Conservation (phyloP, 2,329 filamentous ascomycete genomes). For the Thermomyces lanuginosus region DNA sequence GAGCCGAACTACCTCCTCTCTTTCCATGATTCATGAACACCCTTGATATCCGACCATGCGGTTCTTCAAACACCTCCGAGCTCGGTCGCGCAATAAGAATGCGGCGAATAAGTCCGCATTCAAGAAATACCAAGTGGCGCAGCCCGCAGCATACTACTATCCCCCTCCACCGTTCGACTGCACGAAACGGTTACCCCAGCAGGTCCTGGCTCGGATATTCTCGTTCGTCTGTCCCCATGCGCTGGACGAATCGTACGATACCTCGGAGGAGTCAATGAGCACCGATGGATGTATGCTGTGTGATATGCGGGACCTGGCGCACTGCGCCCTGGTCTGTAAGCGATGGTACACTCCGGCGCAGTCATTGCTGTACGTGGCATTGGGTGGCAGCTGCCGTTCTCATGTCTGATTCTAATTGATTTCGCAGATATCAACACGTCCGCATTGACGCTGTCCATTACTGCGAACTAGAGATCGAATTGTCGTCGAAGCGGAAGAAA, state of each 20-base stretch:
- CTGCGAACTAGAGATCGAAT: slow-evolving; percentile 68
- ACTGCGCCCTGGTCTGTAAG: slow-evolving; percentile 58
- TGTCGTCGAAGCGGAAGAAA: slow-evolving; percentile 63
- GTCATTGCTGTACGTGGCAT: slow-evolving; percentile 43
- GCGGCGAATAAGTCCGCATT: neutral
- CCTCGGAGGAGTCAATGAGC: slow-evolving; percentile 63
- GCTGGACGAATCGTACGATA: slow-evolving; percentile 59
- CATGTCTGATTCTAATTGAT: slow-evolving; percentile 3
- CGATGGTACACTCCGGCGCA: slow-evolving; percentile 50
- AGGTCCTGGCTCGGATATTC: slow-evolving; percentile 65
- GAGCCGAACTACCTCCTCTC: too few species aligned
- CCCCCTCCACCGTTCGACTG: slow-evolving; percentile 11
- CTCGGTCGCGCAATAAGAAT: neutral
- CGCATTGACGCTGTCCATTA: slow-evolving; percentile 91
- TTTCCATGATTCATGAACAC: too few species aligned
- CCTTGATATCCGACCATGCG: neutral
- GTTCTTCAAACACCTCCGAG: slow-evolving; percentile 2
- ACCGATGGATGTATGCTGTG: slow-evolving; percentile 84
- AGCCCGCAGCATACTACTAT: neutral
- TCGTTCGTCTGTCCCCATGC: slow-evolving; percentile 68
- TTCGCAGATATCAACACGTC: slow-evolving; percentile 62
- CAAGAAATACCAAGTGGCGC: neutral
- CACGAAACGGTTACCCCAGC: slow-evolving; percentile 43
- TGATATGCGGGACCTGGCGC: slow-evolving; percentile 73
- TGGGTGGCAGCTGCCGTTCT: neutral